Base-by-base conservation (phyloP, 2,329 filamentous ascomycete genomes). In the Didymella lethalis region DNA sequence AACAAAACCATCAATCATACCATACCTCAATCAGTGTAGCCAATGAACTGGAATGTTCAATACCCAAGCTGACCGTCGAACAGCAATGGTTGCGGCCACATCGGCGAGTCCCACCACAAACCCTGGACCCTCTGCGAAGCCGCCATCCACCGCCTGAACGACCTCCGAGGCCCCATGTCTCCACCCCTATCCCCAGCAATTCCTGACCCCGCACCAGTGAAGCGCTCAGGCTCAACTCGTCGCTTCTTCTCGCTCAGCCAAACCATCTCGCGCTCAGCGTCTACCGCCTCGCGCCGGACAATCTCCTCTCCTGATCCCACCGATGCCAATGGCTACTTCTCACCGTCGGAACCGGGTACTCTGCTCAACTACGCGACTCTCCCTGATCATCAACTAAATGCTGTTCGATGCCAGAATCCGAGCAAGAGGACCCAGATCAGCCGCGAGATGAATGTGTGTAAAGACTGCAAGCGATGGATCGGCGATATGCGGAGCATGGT, bases 31-130 rank as follows among this genome's bases (percentile, higher is more conserved):
- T 2, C 18, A 38, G 10, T 16, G 4, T 11, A 4, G 11, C 25
- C 4, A 23, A 20, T 4, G 8, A 12, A 7, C 2, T 2, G 11
- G 8, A 4, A 4, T 4, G 11, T 25, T 14, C 8, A 14, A 26
- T 8, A 1, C 12, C 11, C 11, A 18, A 32, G 45, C 36, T 49
- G 11, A 58, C 16, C 2, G 3, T 4, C 3, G 6, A 7, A 6
- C 12, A 59, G 56, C 47, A 68, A 67, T 32, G 73, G 74, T 43
- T 76, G 74, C 59, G 72, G 71, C n/a, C 74, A 76, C 48, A 66
- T 72, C 44, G 72, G 67, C 23, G 65, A 69, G 56, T 63, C 66
- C 11, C 62, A 72, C 56, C 57, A 59, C 16, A 53, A 62, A 5
- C 66, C 68, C 12, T 75, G 67, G 66, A 73, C 72, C 3, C 65